Evolutionary conservation across 2,329 filamentous ascomycete species (phyloP), one percentile per base, ranked within the genome.

Genomic region (Alternaria panax): DNA sequence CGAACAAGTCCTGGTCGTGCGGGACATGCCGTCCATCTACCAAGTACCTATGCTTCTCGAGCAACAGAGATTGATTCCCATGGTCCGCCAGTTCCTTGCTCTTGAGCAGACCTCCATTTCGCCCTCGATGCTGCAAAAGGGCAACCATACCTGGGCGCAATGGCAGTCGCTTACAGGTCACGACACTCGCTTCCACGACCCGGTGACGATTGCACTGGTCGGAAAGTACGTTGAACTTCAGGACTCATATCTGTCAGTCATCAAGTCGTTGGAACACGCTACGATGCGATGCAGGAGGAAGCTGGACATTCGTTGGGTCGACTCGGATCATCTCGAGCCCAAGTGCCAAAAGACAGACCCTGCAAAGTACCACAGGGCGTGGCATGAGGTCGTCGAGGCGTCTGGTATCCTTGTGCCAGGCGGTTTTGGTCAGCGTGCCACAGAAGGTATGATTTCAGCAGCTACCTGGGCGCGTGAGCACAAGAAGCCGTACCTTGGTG

Each of bases 11-110:
- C 83, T 98, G 63, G 91, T 88, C 11, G 93, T 99, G 11, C 90
- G 90, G 68, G 90, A 98, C 77, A 92, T 98, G 79, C 84, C 89
- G 20, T 93, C 93, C 12, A 96, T 92, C 52, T 99, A 99, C 80
- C 93, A 97, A 66, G 94, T 98, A 3, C 95, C 95, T 1, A 84
- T 97, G n/a, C 90, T 98, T 24, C 88, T 98, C 14, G 87, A 94
- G 69, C 85, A 93, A 67, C 92, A 98, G 80, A 87, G 88, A 24
- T 83, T 98, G 2, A 82, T 94, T 8, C 78, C 83, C 12, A 85
- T 88, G n/a, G 82, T 98, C 54, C 84, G 84, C 36, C 80, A 85
- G 18, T 84, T 88, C 18, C 83, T 97, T 30, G 83, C 85, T 34
- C 85, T 97, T 11, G 85, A 91, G 62, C 76, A 80, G 18, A 72